phyloP scores from a whole-genome alignment of 805 yeast species.

The Nakazawaea siamensis region DNA sequence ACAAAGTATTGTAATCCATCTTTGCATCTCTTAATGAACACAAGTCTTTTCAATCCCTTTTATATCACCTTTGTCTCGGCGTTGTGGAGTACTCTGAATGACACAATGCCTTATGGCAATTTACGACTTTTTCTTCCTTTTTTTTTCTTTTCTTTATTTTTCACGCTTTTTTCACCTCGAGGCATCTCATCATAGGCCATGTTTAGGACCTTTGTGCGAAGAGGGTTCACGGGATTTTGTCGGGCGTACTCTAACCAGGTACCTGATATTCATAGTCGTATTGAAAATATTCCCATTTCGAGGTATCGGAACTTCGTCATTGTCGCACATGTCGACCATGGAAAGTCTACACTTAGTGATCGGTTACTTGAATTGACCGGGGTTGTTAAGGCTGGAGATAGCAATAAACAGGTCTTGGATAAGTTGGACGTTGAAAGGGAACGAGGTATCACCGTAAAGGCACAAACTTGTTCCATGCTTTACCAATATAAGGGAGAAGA shows the following conservation, averaged over 20 bases:
- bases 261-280: too few relatives aligned
- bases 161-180: too few relatives aligned
- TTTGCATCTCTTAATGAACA: too few relatives aligned
- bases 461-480: constrained; percentile 94
- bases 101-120: too few relatives aligned
- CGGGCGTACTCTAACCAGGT: too few relatives aligned
- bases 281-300: constrained; percentile 72
- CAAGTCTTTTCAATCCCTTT: too few relatives aligned
- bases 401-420: constrained; percentile 79
- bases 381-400: constrained; percentile 64
- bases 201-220: not conserved
- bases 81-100: too few relatives aligned
- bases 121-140: too few relatives aligned
- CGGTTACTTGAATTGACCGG: constrained; percentile 82
- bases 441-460: constrained; percentile 94
- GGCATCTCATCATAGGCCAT: not conserved
- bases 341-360: constrained; percentile 85
- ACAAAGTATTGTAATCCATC: too few relatives aligned
- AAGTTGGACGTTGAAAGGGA: constrained; percentile 91
- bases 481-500: constrained; percentile 62
- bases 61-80: too few relatives aligned
- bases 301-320: constrained; percentile 87
- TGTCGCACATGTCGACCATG: constrained; percentile 89
- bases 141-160: too few relatives aligned
- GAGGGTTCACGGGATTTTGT: not conserved